Evolutionary conservation across 2,329 filamentous ascomycete genomes (phyloP).

Genomic region (Colletotrichum cuscutae): DNA sequence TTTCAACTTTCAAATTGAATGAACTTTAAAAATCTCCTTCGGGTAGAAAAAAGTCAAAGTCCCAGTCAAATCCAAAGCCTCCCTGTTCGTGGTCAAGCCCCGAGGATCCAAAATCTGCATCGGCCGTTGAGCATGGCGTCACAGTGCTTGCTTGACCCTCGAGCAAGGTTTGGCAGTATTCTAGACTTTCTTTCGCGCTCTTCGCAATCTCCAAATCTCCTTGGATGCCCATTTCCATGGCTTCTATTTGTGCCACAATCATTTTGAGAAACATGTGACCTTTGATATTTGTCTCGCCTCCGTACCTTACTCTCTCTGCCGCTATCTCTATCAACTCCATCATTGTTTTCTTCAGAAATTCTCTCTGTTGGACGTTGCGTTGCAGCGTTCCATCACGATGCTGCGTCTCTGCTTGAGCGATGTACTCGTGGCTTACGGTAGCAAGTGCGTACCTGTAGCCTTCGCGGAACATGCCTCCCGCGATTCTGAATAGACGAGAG

Average conservation of each 20-base stretch:
- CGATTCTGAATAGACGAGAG: conserved; percentile 46
- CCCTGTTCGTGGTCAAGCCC: background rate
- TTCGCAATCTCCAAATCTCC: conserved; percentile 43
- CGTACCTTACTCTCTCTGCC: background rate
- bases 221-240: conserved; percentile 41
- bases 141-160: conserved; percentile 31
- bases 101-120: conserved; percentile 13
- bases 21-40: background rate
- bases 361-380: background rate
- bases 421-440: conserved; percentile 49
- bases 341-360: background rate
- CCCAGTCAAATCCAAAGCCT: background rate
- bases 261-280: background rate
- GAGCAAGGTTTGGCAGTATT: conserved; percentile 44
- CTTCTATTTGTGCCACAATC: conserved; percentile 40
- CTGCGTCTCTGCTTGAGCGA: conserved; percentile 44
- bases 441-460: conserved; percentile 46
- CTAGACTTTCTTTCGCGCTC: conserved; percentile 47
- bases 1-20: background rate
- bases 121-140: background rate
- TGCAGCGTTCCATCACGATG: conserved; percentile 36
- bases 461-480: conserved; percentile 54
- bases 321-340: background rate
- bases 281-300: background rate
- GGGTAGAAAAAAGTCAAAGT: background rate